Evolutionary conservation across 2,329 filamentous ascomycete species (phyloP), one percentile per base, ranked within the genome.

Genomic region (Cladosporium sp.): DNA sequence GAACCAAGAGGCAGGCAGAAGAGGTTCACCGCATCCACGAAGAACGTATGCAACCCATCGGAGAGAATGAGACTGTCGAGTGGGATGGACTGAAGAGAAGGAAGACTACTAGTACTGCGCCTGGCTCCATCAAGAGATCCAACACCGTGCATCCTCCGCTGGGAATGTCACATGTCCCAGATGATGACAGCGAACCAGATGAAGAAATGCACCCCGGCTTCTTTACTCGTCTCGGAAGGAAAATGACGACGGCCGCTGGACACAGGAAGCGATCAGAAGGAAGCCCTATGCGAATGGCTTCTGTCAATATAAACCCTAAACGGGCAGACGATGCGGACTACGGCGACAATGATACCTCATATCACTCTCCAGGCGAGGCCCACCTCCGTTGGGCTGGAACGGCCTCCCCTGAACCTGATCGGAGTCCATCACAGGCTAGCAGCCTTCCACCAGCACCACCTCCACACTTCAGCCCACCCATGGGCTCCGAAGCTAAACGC

Each of bases 31-130:
- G 91, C 35, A 83, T 97, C 65, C 89, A 90, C 67, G 89, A 93
- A 71, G 94, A 98, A 73, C 91, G 89, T 56, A 88, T 96, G 76
- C 87, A 89, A 65, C 86, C 91, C 1, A 90, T 96, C 62, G 86
- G 85, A 56, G 93, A 97, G 74, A 87, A 92, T 70, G 92, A 93
- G 28, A 83, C 87, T 33, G 90, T 92, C 68, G 93, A 98, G 78
- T 99, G 93, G 89, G 95, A 98, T 78, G 95, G 95, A 5, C 80
- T 99, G 61, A 86, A 94, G 72, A 85, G 93, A 72, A 85, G 95
- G 62, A 87, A 82, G 74, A 89, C 87, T 2, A 77, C 87, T 53
- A 66, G 71, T 67, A 50, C 66, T 58, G 64, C 69, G 84, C 23
- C 82, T 49, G 81, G 81, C 33, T 80, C 81, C 5, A 71, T 85